Evolutionary conservation across 106 monocot genomes (phyloP), one percentile per base, ranked within the genome.

Genomic region (Cymbidium sinense): DNA sequence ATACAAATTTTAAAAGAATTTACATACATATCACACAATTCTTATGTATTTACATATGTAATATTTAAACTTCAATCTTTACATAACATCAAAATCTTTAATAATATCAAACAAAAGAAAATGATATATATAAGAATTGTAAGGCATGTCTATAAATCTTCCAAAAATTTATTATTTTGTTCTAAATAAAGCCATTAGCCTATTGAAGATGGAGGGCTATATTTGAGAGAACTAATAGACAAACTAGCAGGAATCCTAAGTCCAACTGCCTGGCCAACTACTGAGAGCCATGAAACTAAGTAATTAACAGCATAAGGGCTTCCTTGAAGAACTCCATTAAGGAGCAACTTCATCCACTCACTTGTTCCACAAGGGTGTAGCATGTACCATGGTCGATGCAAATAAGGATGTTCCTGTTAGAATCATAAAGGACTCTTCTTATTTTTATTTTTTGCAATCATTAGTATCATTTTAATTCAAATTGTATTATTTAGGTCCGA

Each of bases 331-430:
- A n/a, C 43, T 74, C 69, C 77, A 76, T 51, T 71, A 78, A 87
- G 64, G 31, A 98, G 79, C 39, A 92, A 44, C 74, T 83, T 94
- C 98, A 99, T 95, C 88, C 90, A 95, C 20, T 95, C 92, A 62
- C 88, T 87, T 1, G 92, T 99, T 84, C 88, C 98, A 84, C 98
- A 98, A 6, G 98, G 94, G 70, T 98, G 98, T 21, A 98, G 75
- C 72, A 81, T 98, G 78, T 79, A 92, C 94, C 94, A 99, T 44
- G 94, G 92, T 12, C 85, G 86, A 72, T 74, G 86, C 78, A 99
- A 79, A 78, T 86, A 86, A 12, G 98, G 98, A 86, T 99, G 98
- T 47, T 92, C 98, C 98, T 95, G 80, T 47, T 8, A 79, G 36
- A 35, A 70, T 77, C 18, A 81, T 9, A 43, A 44, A n/a, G 58